Evolutionary conservation across 305 asterid genomes (phyloP), one percentile per base, ranked within the genome.

Genomic region (Fraxinus greggii): DNA sequence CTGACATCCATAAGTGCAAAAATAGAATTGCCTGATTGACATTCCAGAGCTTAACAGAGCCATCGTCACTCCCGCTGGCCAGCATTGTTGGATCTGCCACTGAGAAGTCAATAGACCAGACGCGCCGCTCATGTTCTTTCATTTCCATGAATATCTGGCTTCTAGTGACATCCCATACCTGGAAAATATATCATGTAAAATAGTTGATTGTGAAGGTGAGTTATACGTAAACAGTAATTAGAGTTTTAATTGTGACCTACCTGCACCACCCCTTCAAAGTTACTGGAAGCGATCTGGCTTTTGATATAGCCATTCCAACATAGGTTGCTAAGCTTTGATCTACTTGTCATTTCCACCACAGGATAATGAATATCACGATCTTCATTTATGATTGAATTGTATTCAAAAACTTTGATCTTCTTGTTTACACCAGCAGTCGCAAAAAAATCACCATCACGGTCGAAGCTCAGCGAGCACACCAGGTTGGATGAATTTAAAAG

Each of bases 11-110:
- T 91, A 93, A 93, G 97, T 95, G 94, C 97, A 89, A 90, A 91
- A 92, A 82, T 88, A 94, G 86, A 92, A 92, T 94, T 97, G 97
- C 99, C 99, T 97, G 99, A 97, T 97, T 97, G 92, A 92, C 95
- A 92, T 95, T 97, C 99, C 99, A 97, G 85, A 97, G 98, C 92
- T 94, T 97, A 82, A 94, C 94, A 35, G 97, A 93, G 80, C 98
- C 96, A 88, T 97, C 99, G 73, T 97, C 99, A 69, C 99, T 93
- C 69, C 99, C 98, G 72, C 99, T 97, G 72, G 98, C 99, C 87
- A 97, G 90, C 96, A 94, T 78, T 33, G 98, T 93, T 29, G 99
- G 99, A 81, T 95, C 98, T 80, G 97, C 97, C 75, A 90, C 90
- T 8, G 98, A 97, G 83, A 93, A 97, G 86, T 97, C 98, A 40